Base-by-base conservation (phyloP, 2,329 filamentous ascomycete species). In the Phoma sp. region DNA sequence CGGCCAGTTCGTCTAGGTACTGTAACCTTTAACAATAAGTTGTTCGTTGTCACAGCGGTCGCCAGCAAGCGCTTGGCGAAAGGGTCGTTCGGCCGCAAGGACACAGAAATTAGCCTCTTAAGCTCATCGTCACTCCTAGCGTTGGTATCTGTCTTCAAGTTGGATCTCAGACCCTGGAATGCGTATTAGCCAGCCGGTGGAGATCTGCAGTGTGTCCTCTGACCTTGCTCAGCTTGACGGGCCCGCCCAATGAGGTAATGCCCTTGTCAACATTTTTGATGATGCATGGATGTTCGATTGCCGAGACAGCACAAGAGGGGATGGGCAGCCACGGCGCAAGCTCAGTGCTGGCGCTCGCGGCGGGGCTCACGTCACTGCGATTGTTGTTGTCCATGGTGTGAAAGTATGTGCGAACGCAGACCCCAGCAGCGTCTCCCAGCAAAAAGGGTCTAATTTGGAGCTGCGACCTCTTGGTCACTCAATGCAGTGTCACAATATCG, bases 1-100 rank as follows among this genome's bases (percentile, higher is more conserved):
- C 91, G 85, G 3, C 93, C 93, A 2, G 92, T 97, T 51, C 91
- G 82, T 73, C 88, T 95, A 0, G 95, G 93, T 1, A 98, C 86
- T 0, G 89, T 92, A 50, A 99, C 82, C 71, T 92, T 93, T 47
- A 99, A 80, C 18, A 98, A 82, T 18, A 98, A 78, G 68, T 97
- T 96, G 69, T 92, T 90, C 8, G 91, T 89, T 18, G 84, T 78
- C 29, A 88, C 84, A 68, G 88, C 89, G 37, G 88, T 87, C 7
- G 93, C 96, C 62, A 89, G 80, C 57, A 96, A 80, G 7, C 90
- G 90, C 63, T 89, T 88, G 65, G 89, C 87, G 66, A 91, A 86
- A 2, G 89, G 88, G 72, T 96, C 91, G 60, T 91, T 84, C 23
- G 89, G 90, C 22, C 90, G 86, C 48, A 98, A 80, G 64, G 89